Conservation (phyloP, 805 yeast genomes). For the Myxozyma mucilagina region DNA sequence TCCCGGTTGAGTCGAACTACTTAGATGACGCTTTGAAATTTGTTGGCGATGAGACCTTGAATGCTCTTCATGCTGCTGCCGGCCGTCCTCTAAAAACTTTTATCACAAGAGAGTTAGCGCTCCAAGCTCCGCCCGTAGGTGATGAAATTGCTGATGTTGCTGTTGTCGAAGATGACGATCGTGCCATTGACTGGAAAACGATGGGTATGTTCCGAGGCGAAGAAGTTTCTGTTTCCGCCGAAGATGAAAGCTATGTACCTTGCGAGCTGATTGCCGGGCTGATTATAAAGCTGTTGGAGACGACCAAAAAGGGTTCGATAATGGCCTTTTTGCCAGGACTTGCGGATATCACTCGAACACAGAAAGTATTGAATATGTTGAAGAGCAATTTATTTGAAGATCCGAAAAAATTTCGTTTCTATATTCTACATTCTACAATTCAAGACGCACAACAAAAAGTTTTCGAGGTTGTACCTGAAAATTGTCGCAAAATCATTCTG, state of each 20-base stretch:
- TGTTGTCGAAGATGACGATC: not conserved
- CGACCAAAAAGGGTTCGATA: conserved; percentile 27
- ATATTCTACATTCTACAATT: conserved; percentile 31
- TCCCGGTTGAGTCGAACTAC: conserved; percentile 78
- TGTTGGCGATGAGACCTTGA: not conserved
- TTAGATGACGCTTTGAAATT: conserved; percentile 55
- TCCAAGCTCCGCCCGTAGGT: not conserved
- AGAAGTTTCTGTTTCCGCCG: not conserved
- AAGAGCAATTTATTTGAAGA: not conserved
- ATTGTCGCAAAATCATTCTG: conserved; percentile 67
- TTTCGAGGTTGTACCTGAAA: conserved; percentile 51
- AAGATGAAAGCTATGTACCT: conserved; percentile 27
- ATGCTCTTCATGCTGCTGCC: too few species aligned
- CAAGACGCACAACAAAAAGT: conserved; percentile 59
- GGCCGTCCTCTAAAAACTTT: too few species aligned
- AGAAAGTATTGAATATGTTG: not conserved
- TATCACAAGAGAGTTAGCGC: too few species aligned
- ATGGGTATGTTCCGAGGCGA: conserved; percentile 9
- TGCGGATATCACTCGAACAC: conserved; percentile 21
- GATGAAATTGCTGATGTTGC: not conserved
- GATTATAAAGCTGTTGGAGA: conserved; percentile 9
- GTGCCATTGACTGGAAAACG: conserved; percentile 23
- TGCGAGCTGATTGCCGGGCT: conserved; percentile 16
- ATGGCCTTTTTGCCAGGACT: conserved; percentile 34
- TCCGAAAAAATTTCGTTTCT: conserved; percentile 1